A percentile compares a stretch with the other conserved stretches of the same genome.
These are phyloP conservation scores for Pseudocercospora musae DNA, from an alignment of 2,329 filamentous ascomycete genomes.

Conservation along the genomic window DNA sequence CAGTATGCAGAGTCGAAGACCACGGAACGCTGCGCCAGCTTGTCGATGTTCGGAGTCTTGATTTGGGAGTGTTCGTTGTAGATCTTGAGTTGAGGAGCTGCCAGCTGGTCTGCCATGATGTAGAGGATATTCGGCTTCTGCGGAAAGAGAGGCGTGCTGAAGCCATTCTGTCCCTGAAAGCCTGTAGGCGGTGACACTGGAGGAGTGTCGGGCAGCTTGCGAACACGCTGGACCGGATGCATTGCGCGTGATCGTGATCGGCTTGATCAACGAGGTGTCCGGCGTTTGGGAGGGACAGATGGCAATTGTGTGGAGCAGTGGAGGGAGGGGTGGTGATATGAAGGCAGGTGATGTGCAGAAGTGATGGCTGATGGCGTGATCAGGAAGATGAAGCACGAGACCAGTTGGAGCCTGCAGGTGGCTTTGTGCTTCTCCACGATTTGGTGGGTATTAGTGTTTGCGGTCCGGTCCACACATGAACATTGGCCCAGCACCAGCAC, in stretches of 20 bases:
- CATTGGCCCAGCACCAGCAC: no score
- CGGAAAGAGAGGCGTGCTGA: constrained; percentile 38
- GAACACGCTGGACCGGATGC: constrained; percentile 30
- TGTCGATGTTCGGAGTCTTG: constrained; percentile 86
- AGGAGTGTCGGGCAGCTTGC: constrained; percentile 34
- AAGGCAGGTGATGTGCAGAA: no score
- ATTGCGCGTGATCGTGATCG: no score
- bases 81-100: constrained; percentile 85
- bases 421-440: background rate
- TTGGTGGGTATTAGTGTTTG: background rate
- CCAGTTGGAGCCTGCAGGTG: background rate
- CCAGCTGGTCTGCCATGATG: constrained; percentile 96
- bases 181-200: constrained; percentile 38
- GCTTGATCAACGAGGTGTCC: background rate
- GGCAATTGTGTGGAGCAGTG: background rate
- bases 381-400: constrained; percentile 1
- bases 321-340: background rate
- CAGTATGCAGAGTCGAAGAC: constrained; percentile 94
- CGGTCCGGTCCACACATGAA: background rate
- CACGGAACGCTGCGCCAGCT: constrained; percentile 74
- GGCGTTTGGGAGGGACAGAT: background rate
- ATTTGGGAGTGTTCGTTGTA: constrained; percentile 86
- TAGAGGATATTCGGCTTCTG: constrained; percentile 74
- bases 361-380: no score
- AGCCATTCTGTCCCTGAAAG: constrained; percentile 39